Evolutionary conservation across 2,329 filamentous ascomycete genomes (phyloP).

Genomic region (Colletotrichum lupini): DNA sequence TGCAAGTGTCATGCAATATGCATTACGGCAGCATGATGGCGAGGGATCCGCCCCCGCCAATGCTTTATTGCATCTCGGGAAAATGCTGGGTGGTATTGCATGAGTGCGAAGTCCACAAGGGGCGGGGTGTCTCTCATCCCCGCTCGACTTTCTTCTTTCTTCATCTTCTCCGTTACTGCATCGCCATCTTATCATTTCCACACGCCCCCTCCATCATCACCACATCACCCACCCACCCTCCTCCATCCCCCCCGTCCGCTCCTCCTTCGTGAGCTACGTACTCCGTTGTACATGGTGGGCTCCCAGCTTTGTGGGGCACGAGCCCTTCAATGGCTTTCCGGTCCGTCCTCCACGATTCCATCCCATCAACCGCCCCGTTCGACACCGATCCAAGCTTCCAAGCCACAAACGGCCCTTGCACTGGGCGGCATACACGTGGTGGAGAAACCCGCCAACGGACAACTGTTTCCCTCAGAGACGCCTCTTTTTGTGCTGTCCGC

Average conservation of each 20-base stretch:
- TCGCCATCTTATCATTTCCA: not conserved
- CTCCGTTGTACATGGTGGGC: no score
- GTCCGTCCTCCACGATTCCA: slow-evolving; percentile 29
- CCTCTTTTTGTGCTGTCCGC: slow-evolving; percentile 13
- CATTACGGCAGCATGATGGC: not conserved
- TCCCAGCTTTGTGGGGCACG: not conserved
- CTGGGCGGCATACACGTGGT: slow-evolving; percentile 23
- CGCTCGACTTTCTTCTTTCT: not conserved
- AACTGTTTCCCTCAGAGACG: slow-evolving; percentile 1
- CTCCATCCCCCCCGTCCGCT: not conserved
- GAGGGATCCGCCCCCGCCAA: slow-evolving; percentile 12
- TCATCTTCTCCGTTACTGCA: not conserved
- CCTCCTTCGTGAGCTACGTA: not conserved
- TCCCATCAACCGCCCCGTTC: not conserved
- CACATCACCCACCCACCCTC: not conserved
- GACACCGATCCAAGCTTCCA: slow-evolving; percentile 18
- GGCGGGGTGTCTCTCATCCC: not conserved
- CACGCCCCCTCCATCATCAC: slow-evolving; percentile 1
- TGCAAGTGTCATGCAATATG: slow-evolving; percentile 33
- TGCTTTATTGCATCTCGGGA: slow-evolving; percentile 21
- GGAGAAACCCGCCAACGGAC: slow-evolving; percentile 10
- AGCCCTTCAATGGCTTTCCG: slow-evolving; percentile 25
- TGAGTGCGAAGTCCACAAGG: not conserved
- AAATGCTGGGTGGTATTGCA: slow-evolving; percentile 10
- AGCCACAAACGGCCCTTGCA: slow-evolving; percentile 23